Evolutionary conservation across 164 flowering plant genomes (phyloP).

Genomic region (Santalum album): DNA sequence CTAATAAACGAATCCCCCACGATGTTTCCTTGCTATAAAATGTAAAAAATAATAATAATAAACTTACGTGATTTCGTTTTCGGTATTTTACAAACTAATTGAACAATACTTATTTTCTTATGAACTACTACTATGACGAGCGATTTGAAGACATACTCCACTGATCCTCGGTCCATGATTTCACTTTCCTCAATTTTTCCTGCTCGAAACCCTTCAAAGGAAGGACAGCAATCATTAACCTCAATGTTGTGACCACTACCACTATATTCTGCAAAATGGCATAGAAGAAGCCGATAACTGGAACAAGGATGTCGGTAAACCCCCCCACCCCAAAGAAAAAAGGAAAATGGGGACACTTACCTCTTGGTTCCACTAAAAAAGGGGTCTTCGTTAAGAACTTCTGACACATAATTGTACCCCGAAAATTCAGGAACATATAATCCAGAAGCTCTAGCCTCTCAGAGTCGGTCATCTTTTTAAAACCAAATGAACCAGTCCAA

Average conservation of each 20-base stretch:
- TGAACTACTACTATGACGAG: too few species aligned
- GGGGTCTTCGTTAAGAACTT: conserved; percentile 30
- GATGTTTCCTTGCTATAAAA: too few species aligned
- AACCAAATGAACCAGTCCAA: conserved; percentile 81
- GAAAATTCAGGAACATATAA: conserved; percentile 64
- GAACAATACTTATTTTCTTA: too few species aligned
- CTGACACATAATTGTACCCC: conserved; percentile 70
- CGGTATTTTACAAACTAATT: too few species aligned
- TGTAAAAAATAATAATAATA: too few species aligned
- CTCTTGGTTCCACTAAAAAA: conserved; percentile 18
- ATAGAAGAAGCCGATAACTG: not conserved
- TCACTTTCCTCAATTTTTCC: conserved; percentile 25
- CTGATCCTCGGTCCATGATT: conserved; percentile 14
- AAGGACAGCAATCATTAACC: conserved; percentile 13
- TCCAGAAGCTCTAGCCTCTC: conserved; percentile 49
- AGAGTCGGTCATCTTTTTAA: conserved; percentile 36
- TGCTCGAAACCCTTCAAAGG: conserved; percentile 32
- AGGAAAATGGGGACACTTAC: conserved; percentile 24
- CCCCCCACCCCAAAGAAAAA: too few species aligned
- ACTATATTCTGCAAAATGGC: not conserved
- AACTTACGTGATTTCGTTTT: too few species aligned
- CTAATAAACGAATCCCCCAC: too few species aligned
- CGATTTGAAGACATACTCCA: conserved; percentile 25
- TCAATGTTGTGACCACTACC: conserved; percentile 11
- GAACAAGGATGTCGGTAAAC: not conserved